Conservation (phyloP, 345 rosid genomes). For the Eucalyptus guilfoylei region DNA sequence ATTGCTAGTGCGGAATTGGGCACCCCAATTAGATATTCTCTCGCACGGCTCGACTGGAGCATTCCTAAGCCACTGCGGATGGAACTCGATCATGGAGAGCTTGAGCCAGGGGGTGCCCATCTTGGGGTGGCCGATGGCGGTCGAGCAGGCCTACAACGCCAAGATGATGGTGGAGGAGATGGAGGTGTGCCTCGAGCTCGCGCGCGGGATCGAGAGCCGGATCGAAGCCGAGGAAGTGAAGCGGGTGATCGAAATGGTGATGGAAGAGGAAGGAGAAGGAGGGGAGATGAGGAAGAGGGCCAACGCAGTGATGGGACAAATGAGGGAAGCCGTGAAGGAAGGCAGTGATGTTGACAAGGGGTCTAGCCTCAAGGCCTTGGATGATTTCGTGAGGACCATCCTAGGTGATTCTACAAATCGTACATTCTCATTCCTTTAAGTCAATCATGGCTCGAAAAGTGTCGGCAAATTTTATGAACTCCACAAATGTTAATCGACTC, state of each 20-base stretch:
- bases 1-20: constrained; percentile 30
- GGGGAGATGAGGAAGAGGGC: constrained; percentile 12
- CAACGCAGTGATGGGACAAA: background rate
- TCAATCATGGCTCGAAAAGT: background rate
- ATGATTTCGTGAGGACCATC: background rate
- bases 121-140: constrained; percentile 47
- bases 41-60: constrained; percentile 23
- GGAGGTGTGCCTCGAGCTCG: constrained; percentile 22
- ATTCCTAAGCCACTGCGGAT: constrained; percentile 37
- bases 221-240: constrained; percentile 6
- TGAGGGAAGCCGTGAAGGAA: constrained; percentile 6
- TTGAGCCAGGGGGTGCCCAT: constrained; percentile 33
- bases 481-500: background rate
- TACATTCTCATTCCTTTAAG: background rate
- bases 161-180: constrained; percentile 47
- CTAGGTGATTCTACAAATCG: background rate
- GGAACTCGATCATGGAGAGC: constrained; percentile 46
- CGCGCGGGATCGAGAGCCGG: constrained; percentile 9
- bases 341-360: background rate
- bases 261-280: background rate
- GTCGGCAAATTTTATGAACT: background rate
- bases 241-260: constrained; percentile 6
- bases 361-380: background rate
- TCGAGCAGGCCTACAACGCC: constrained; percentile 25
- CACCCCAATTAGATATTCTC: constrained; percentile 35